phyloP scores from a whole-genome alignment of 2,329 filamentous ascomycete species.

The Didymella lethalis region DNA sequence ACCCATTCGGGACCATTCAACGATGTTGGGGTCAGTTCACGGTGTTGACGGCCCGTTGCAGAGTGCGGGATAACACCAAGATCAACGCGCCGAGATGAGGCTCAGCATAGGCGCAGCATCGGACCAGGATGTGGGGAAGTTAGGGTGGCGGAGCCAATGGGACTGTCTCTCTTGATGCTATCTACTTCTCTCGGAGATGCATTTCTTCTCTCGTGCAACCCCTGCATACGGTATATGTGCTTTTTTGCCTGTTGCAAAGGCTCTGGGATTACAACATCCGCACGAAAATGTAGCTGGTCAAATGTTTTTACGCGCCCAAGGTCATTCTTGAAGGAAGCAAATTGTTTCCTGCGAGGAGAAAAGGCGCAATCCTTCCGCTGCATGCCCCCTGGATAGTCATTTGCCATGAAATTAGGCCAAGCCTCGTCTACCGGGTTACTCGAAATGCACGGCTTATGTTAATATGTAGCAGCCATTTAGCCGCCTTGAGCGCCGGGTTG shows the following conservation, averaged over 20 bases:
- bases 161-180: neutral
- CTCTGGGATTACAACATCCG: neutral
- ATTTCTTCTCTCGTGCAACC: neutral
- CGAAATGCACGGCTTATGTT: neutral
- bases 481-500: slow-evolving; percentile 13
- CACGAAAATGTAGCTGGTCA: too few relatives aligned
- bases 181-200: neutral
- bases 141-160: neutral
- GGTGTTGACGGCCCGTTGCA: slow-evolving; percentile 20
- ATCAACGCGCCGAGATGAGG: slow-evolving; percentile 9
- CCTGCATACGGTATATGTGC: neutral
- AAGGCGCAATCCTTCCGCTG: neutral
- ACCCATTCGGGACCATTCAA: slow-evolving; percentile 1
- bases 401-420: slow-evolving; percentile 14
- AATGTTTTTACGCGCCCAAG: too few relatives aligned
- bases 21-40: slow-evolving; percentile 10
- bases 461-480: slow-evolving; percentile 13
- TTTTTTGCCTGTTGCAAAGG: neutral
- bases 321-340: neutral
- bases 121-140: neutral
- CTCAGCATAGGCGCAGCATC: slow-evolving; percentile 9
- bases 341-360: neutral
- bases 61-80: slow-evolving; percentile 11
- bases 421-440: slow-evolving; percentile 1
- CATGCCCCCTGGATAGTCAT: neutral